phyloP scores from a whole-genome alignment of 2,329 filamentous ascomycete genomes.

The Neopestalotiopsis rosae region DNA sequence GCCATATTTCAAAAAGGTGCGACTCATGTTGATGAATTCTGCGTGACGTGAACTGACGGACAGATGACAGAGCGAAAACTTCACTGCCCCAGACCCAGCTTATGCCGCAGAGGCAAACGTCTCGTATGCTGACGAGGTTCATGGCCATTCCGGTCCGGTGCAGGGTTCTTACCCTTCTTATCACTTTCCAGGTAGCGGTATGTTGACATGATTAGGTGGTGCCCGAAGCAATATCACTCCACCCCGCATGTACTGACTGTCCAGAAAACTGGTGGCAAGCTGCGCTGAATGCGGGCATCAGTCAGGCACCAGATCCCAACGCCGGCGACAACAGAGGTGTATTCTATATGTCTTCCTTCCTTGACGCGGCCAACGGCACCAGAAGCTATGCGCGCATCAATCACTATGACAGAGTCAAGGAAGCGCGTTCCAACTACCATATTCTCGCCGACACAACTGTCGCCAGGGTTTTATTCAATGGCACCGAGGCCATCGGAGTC shows the following conservation, averaged over 20 bases:
- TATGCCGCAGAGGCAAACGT: constrained; percentile 35
- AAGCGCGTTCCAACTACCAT: constrained; percentile 61
- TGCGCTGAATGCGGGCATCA: constrained; percentile 29
- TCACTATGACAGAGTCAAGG: constrained; percentile 34
- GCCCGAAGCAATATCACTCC: too few species aligned
- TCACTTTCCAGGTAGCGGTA: constrained; percentile 33
- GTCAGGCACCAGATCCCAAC: constrained; percentile 29
- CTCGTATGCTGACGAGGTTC: constrained; percentile 33
- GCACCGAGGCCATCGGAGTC: constrained; percentile 61
- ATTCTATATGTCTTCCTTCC: constrained; percentile 36
- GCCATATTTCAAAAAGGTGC: constrained; percentile 49
- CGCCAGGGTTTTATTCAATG: constrained; percentile 57
- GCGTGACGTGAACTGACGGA: background rate
- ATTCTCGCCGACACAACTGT: constrained; percentile 64
- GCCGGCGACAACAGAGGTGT: constrained; percentile 30
- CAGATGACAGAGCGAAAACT: constrained; percentile 32
- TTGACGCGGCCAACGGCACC: constrained; percentile 36
- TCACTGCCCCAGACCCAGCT: constrained; percentile 30
- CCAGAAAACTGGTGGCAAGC: constrained; percentile 33
- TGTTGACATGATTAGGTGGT: background rate
- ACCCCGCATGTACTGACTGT: background rate
- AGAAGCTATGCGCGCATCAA: constrained; percentile 33
- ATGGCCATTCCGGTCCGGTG: constrained; percentile 35
- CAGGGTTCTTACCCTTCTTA: constrained; percentile 38
- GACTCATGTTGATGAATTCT: background rate